phyloP scores from a whole-genome alignment of 192 early-diverging fungal genomes.

The Coemansia sp. region DNA sequence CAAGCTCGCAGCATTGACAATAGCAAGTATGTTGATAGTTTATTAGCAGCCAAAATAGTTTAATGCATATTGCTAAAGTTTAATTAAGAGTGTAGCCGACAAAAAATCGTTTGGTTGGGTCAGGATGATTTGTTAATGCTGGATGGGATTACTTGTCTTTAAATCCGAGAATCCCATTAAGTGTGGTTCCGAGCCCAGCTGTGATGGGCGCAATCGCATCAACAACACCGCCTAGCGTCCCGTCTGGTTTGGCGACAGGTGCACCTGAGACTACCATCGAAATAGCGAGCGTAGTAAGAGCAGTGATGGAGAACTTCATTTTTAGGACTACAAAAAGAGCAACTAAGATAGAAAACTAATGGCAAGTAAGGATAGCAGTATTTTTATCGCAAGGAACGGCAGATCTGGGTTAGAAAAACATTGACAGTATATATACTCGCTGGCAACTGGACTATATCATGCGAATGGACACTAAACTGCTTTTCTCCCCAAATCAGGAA shows the following conservation, averaged over 20 bases:
- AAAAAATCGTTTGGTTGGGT: too few species aligned
- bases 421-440: too few species aligned
- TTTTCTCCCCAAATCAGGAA: too few species aligned
- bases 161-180: slow-evolving; percentile 12
- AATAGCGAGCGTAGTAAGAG: neutral
- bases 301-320: neutral
- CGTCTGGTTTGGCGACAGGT: slow-evolving; percentile 4
- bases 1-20: too few species aligned
- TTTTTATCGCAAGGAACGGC: neutral
- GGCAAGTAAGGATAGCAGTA: neutral
- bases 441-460: too few species aligned
- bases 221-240: slow-evolving; percentile 17
- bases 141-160: neutral
- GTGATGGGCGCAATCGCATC: slow-evolving; percentile 25
- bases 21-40: too few species aligned
- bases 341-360: neutral
- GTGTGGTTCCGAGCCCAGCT: slow-evolving; percentile 8
- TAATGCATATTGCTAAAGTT: too few species aligned
- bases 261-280: slow-evolving; percentile 5
- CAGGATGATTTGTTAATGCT: too few species aligned
- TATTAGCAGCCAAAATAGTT: too few species aligned
- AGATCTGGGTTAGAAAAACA: too few species aligned
- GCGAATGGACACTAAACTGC: too few species aligned
- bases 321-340: neutral
- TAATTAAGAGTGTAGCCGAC: too few species aligned